Evolutionary conservation across 768 basidiomycete genomes (phyloP), one percentile per base, ranked within the genome.

Genomic region (Serendipita vermifera): DNA sequence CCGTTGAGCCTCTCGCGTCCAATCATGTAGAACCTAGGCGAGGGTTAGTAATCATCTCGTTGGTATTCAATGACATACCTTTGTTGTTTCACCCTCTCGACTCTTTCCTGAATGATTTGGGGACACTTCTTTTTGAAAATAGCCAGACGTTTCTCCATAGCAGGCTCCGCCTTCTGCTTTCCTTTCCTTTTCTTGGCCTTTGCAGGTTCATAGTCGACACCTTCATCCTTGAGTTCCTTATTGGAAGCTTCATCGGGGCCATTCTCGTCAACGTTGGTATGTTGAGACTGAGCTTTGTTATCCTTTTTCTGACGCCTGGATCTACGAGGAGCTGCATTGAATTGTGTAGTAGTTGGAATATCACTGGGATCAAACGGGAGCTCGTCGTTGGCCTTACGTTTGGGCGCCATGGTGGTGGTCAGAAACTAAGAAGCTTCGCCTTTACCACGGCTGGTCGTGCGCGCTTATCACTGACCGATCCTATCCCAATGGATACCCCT

Each of bases 21-120:
- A 56, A 92, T 74, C 80, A 90, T 82, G 63, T 81, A 90, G 69
- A 90, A 83, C 55, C 81, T 83, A 36, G 24, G 39, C 26, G 29
- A 38, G 53, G 33, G 24, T 14, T n/a, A n/a, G 7, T 33, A n/a
- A 11, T 53, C 22, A 33, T 38, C 2, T 11, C 32, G 6, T 1
- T 36, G 13, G 20, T 32, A 15, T 15, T 27, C 5, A 13, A 20
- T 9, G n/a, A 64, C 63, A 59, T 63, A 64, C 33, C 69, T 61
- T 57, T 70, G 69, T 2, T 41, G 41, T 55, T 58, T 62, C 20
- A 69, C 69, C 9, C 69, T 54, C 7, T 67, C 60, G 24, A 58
- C 67, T 54, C 61, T 56, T 4, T 65, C 66, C 20, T 40, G 41
- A 14, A 63, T 63, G 26, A 51, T 41, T 26, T 61, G 26, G 1